Evolutionary conservation across 2,329 filamentous ascomycete species (phyloP), one percentile per base, ranked within the genome.

Genomic region (Mollisia scopiformis): DNA sequence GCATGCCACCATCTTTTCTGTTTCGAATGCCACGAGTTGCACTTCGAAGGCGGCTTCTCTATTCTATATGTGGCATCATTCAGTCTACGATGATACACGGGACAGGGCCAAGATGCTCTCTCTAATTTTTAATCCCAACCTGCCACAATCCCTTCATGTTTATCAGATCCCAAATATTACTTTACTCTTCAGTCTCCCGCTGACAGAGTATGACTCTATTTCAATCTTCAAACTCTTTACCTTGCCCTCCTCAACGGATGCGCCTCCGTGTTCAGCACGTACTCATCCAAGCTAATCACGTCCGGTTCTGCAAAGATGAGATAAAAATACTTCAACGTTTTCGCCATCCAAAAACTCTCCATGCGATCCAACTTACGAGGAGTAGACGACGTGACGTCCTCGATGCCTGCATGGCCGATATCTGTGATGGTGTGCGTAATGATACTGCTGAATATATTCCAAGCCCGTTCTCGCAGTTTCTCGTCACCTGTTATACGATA

Each of bases 271-370:
- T 70, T 70, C 28, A 82, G 71, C 39, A 88, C 84, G 75, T 79
- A 88, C 6, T 87, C 80, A 73, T 89, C 86, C 68, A 89, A 71
- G 71, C 80, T 86, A 23, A 87, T 75, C 46, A 82, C 63, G 27
- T 79, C 77, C 2, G 83, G 81, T 52, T 86, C 70, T 5, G 65
- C 61, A 39, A 72, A 75, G 2, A 83, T 81, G 62, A 88, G 67
- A 72, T 86, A 89, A 21, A 79, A 76, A 68, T 89, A 88, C 74
- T 89, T 89, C 68, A 89, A 66, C 52, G 86, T 84, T 72, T 89
- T 86, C 0, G 86, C 87, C 68, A 88, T 86, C 73, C 87, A 80
- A 71, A 88, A 89, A 64, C 61, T 66, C 71, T 89, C 86, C 76
- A 85, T 84, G 21, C 78, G 76, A 68, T 89, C 85, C 41, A 75